Evolutionary conservation across 1,284 basidiomycete genomes (phyloP).

Genomic region (Papiliotrema fonsecae): DNA sequence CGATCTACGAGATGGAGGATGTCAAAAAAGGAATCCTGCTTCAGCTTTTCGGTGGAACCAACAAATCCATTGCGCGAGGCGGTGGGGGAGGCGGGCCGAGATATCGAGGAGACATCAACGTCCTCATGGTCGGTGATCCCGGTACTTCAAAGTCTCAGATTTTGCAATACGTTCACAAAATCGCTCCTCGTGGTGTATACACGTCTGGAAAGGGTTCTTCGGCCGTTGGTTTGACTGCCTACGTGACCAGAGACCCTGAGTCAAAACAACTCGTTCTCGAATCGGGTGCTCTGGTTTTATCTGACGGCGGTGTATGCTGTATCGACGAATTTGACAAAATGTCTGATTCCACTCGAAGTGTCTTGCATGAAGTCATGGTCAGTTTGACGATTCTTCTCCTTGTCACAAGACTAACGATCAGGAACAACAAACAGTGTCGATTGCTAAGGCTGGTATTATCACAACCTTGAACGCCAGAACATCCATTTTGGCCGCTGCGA

Average conservation of each 20-base stretch:
- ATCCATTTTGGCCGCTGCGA: slow-evolving; percentile 93
- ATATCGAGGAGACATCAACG: slow-evolving; percentile 96
- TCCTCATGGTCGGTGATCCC: slow-evolving; percentile 93
- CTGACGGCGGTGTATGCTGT: slow-evolving; percentile 97
- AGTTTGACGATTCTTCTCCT: slow-evolving; percentile 23
- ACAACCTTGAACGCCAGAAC: slow-evolving; percentile 96
- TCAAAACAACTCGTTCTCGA: slow-evolving; percentile 96
- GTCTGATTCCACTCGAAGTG: slow-evolving; percentile 93
- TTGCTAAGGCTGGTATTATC: slow-evolving; percentile 99
- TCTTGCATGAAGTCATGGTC: slow-evolving; percentile 98
- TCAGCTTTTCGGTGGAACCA: slow-evolving; percentile 95
- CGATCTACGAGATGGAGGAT: slow-evolving; percentile 97
- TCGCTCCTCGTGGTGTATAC: slow-evolving; percentile 94
- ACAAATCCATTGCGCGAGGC: slow-evolving; percentile 87
- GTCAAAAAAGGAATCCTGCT: slow-evolving; percentile 97
- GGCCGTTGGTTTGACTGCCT: slow-evolving; percentile 95
- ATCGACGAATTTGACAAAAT: slow-evolving; percentile 99
- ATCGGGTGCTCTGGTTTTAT: slow-evolving; percentile 92
- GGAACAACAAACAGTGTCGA: slow-evolving; percentile 99
- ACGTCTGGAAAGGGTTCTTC: slow-evolving; percentile 97
- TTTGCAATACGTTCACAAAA: slow-evolving; percentile 95
- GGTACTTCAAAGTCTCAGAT: slow-evolving; percentile 98
- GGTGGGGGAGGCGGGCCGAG: slow-evolving; percentile 92
- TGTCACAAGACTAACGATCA: slow-evolving; percentile 38
- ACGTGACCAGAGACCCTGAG: slow-evolving; percentile 95